Conservation (phyloP, 257 asterid species). For the Handroanthus guayacan region DNA sequence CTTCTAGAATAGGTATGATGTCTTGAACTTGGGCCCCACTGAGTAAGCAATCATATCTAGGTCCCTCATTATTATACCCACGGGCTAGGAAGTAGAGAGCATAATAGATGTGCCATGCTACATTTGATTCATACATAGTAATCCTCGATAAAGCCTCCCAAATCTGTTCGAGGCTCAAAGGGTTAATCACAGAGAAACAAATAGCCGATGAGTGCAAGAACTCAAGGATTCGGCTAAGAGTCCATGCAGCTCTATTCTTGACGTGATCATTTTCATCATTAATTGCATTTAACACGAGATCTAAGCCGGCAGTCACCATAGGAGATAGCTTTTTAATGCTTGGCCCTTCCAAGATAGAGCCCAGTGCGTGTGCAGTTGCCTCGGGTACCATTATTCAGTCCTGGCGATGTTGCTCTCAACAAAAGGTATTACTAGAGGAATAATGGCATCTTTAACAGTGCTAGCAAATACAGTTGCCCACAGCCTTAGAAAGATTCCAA, state of each 20-base stretch:
- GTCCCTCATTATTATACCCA: too few relatives aligned
- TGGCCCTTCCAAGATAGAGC: slow-evolving; percentile 83
- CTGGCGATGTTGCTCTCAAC: slow-evolving; percentile 60
- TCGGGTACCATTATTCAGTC: slow-evolving; percentile 68
- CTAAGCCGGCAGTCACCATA: slow-evolving; percentile 66
- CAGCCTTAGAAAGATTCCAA: slow-evolving; percentile 74
- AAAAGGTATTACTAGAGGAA: slow-evolving; percentile 73
- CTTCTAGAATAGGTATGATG: too few relatives aligned
- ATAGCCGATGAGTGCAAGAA: slow-evolving; percentile 61
- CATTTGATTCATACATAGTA: too few relatives aligned
- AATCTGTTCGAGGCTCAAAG: slow-evolving; percentile 56
- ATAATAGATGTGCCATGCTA: too few relatives aligned
- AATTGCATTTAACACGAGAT: slow-evolving; percentile 66
- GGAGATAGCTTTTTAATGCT: slow-evolving; percentile 65
- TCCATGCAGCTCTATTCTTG: slow-evolving; percentile 65
- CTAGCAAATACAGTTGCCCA: slow-evolving; percentile 34
- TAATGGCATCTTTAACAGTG: slow-evolving; percentile 70
- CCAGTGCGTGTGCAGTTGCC: slow-evolving; percentile 76
- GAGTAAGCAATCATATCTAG: too few relatives aligned
- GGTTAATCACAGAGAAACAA: slow-evolving; percentile 62
- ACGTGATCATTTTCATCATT: slow-evolving; percentile 45
- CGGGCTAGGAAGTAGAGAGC: too few relatives aligned
- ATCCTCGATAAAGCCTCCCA: slow-evolving; percentile 56
- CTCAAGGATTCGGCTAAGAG: slow-evolving; percentile 78
- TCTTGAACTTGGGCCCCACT: too few relatives aligned